A percentile compares a stretch with the other conserved stretches of the same genome.
Evolutionary conservation across 768 basidiomycete species (phyloP).

Genomic region (Phanerodontia chrysosporium): DNA sequence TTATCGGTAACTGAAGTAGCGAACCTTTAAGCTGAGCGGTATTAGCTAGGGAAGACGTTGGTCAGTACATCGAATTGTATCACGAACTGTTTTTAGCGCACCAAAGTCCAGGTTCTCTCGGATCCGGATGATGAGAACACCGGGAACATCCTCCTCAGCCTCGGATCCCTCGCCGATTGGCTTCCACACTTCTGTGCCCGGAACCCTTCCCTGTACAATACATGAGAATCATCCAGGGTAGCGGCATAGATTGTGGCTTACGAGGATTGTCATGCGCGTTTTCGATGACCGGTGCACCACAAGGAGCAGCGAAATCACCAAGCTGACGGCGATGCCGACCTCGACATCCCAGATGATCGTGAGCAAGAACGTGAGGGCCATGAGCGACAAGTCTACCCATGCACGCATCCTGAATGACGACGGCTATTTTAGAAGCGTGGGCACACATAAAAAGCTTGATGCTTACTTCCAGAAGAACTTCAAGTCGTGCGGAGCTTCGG

Average conservation of each 20-base stretch:
- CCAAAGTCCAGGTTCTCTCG: constrained; percentile 91
- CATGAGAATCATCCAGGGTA: background rate
- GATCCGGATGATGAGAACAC: constrained; percentile 84
- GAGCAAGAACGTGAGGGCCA: constrained; percentile 82
- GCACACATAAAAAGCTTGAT: constrained; percentile 20
- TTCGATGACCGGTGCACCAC: constrained; percentile 88
- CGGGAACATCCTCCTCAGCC: constrained; percentile 73
- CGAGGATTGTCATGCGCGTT: constrained; percentile 87
- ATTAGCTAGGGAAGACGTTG: constrained; percentile 56
- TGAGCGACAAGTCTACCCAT: constrained; percentile 86
- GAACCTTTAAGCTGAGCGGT: constrained; percentile 90
- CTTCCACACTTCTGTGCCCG: constrained; percentile 86
- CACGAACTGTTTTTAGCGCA: constrained; percentile 30
- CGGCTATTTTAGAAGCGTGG: background rate
- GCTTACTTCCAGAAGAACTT: constrained; percentile 80
- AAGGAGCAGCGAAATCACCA: constrained; percentile 83
- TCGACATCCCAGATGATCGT: constrained; percentile 91
- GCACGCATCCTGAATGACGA: constrained; percentile 63
- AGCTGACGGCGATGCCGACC: constrained; percentile 84
- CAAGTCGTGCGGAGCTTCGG: constrained; percentile 85
- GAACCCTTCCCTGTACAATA: constrained; percentile 67
- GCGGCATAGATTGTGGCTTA: constrained; percentile 30
- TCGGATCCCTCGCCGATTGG: constrained; percentile 86
- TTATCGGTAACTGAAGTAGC: constrained; percentile 1
- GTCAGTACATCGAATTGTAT: background rate